Percentiles rank a stretch among this genome's conserved stretches.
Evolutionary conservation across 495 filamentous ascomycete species (phyloP).

Genomic region (Podospora pseudocomata): DNA sequence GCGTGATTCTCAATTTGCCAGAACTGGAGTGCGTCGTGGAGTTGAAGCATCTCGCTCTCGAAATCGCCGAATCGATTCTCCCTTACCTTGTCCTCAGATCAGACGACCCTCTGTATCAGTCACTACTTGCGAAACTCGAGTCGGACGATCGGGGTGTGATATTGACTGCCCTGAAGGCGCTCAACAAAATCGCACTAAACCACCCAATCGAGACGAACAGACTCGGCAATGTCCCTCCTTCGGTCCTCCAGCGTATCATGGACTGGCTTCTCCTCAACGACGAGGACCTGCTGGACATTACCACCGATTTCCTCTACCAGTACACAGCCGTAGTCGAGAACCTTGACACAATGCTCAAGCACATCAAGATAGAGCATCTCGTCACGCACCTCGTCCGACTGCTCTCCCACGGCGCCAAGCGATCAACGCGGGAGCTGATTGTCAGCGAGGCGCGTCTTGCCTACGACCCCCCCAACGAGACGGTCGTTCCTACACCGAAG

Average conservation of each 20-base stretch:
- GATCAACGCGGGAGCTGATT: constrained; percentile 44
- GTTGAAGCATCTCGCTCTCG: constrained; percentile 84
- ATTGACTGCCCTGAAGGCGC: constrained; percentile 73
- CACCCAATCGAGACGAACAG: constrained; percentile 68
- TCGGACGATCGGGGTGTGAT: constrained; percentile 82
- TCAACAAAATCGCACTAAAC: constrained; percentile 84
- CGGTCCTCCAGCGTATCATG: constrained; percentile 64
- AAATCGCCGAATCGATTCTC: constrained; percentile 88
- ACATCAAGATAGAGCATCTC: constrained; percentile 61
- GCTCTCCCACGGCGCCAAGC: constrained; percentile 62
- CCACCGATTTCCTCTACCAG: constrained; percentile 92
- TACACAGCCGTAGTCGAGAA: constrained; percentile 87
- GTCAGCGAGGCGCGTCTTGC: constrained; percentile 38
- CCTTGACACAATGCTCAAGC: constrained; percentile 63
- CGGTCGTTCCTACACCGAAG: constrained; percentile 70
- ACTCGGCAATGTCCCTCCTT: constrained; percentile 64
- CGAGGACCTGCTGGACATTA: constrained; percentile 80
- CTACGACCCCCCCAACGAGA: constrained; percentile 34
- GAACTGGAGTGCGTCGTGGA: constrained; percentile 71
- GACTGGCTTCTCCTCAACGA: constrained; percentile 85
- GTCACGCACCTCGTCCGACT: constrained; percentile 74
- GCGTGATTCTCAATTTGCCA: constrained; percentile 76
- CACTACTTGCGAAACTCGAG: constrained; percentile 64
- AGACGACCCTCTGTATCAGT: constrained; percentile 73
- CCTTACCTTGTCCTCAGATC: constrained; percentile 69